phyloP scores from a whole-genome alignment of 495 filamentous ascomycete species.

The Bombardia bombarda region DNA sequence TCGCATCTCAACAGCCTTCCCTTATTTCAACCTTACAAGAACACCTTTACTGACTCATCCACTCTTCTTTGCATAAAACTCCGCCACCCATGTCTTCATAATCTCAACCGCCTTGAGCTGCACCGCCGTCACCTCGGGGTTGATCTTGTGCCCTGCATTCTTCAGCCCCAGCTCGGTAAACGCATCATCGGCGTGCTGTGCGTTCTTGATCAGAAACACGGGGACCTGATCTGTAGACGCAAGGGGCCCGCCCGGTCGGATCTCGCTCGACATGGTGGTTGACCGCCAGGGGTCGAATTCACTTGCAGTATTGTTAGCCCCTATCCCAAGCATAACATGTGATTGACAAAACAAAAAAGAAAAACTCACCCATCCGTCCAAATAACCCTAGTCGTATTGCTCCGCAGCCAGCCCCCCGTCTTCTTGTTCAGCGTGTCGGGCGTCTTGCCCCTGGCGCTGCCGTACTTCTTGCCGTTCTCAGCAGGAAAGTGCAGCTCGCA shows the following conservation, averaged over 20 bases:
- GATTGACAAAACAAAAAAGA: neutral
- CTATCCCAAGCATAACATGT: neutral
- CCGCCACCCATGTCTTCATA: conserved; percentile 42
- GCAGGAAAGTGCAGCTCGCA: conserved; percentile 55
- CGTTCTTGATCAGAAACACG: conserved; percentile 48
- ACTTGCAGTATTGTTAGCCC: conserved; percentile 8
- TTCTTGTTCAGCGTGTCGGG: conserved; percentile 46
- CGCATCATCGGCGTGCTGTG: conserved; percentile 45
- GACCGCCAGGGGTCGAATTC: conserved; percentile 55
- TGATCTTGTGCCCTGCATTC: conserved; percentile 19
- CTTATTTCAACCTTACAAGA: no score
- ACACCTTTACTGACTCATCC: no score
- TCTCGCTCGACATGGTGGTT: conserved; percentile 42
- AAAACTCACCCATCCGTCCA: conserved; percentile 49
- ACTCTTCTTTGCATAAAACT: conserved; percentile 18
- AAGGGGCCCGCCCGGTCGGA: conserved; percentile 49
- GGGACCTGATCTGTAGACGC: conserved; percentile 33
- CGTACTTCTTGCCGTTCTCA: conserved; percentile 39
- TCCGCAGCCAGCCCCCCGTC: conserved; percentile 47
- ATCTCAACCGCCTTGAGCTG: conserved; percentile 15
- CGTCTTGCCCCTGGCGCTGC: conserved; percentile 43
- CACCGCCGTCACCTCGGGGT: conserved; percentile 36
- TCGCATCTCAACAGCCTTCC: no score
- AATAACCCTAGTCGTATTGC: conserved; percentile 46
- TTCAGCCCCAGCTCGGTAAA: conserved; percentile 29